phyloP scores from a whole-genome alignment of 768 basidiomycete species.

The Amanita rimosa region DNA sequence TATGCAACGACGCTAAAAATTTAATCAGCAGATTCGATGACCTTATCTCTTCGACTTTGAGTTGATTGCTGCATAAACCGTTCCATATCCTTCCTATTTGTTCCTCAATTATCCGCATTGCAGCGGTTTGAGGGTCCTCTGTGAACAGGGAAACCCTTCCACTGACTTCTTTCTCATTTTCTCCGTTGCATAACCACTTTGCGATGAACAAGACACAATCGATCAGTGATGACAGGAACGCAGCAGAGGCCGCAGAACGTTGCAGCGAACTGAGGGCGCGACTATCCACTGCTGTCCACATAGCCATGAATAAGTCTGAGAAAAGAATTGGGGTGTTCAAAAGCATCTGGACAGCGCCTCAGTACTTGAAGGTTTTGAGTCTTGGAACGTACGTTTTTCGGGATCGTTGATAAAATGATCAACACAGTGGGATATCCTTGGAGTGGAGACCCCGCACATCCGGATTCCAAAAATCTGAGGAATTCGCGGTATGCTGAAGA shows the following conservation, averaged over 20 bases:
- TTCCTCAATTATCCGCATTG: constrained; percentile 24
- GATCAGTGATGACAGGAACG: constrained; percentile 57
- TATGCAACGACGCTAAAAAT: constrained; percentile 23
- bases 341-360: neutral
- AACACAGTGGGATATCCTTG: constrained; percentile 78
- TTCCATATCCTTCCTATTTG: constrained; percentile 40
- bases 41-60: constrained; percentile 35
- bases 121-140: constrained; percentile 4
- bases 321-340: constrained; percentile 18
- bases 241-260: constrained; percentile 38
- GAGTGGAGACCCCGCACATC: constrained; percentile 69
- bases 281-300: constrained; percentile 76
- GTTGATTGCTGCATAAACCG: constrained; percentile 26
- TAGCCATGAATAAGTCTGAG: constrained; percentile 50
- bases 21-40: constrained; percentile 35
- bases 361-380: neutral
- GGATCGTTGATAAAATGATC: constrained; percentile 74
- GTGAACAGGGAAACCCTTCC: neutral
- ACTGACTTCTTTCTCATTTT: neutral
- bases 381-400: constrained; percentile 38
- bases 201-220: constrained; percentile 61
- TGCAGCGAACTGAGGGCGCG: constrained; percentile 51
- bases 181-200: constrained; percentile 17
- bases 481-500: constrained; percentile 60
- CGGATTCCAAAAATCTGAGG: constrained; percentile 64